Base-by-base conservation (phyloP, 2,329 filamentous ascomycete genomes). In the Parafenestella ontariensis region DNA sequence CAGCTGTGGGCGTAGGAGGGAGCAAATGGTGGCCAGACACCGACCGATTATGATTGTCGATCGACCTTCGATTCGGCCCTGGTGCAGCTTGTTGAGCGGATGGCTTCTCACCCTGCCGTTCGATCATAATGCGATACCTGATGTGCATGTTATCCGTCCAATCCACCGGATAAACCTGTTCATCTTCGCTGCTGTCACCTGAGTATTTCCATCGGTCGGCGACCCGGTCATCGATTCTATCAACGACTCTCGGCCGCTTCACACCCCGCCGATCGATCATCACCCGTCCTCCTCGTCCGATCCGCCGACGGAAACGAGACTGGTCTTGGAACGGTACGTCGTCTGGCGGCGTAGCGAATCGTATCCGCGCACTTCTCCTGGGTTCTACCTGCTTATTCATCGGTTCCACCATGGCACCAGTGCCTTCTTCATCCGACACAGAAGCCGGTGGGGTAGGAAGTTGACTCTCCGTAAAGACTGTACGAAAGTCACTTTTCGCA, bases 181-280 rank as follows among this genome's bases (percentile, higher is more conserved):
- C 85, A 52, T 92, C 90, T 47, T 93, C 91, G 59, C 89, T 89
- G 57, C 92, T 91, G 66, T 96, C 91, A 23, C 89, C 88, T 69
- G 96, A 91, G 77, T 91, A 96, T 77, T 92, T 96, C 85, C 90
- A 96, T 57, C 74, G 62, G 46, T 77, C 73, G 23, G 71, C 70
- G 18, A 70, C 54, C 40, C 73, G 71, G 34, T 75, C 71, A 45
- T 76, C 73, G 31, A 66, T 36, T 39, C 59, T 44, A 18, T 49
- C 56, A 28, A 69, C 65, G 21, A 66, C 52, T 52, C 68, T 71
- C 26, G 77, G 83, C 39, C 84, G 74, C 59, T 80, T 83, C 71
- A 92, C 80, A 51, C 89, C 87, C 64, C 90, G 87, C 65, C 92
- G 88, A 77, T 98, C 95, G 63, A 98, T 91, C 85, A 92, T 92